These are phyloP conservation scores for Cutaneotrichosporon mucoides DNA, from an alignment of 1,284 basidiomycete species.

Conservation along the genomic window DNA sequence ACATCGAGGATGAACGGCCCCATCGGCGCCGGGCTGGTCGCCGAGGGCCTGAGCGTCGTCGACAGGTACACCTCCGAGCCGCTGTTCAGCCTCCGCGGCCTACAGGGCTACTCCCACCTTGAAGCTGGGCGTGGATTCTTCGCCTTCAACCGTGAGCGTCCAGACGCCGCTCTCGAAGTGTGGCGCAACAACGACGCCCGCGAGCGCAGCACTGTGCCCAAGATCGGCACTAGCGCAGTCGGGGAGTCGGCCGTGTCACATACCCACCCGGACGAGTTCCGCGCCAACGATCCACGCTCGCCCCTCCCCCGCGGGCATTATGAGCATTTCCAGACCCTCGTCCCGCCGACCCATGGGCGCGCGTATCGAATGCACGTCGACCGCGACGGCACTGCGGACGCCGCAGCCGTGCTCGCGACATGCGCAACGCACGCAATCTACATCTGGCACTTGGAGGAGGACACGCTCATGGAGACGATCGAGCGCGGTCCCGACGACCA, in stretches of 20 bases:
- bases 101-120: constrained; percentile 30
- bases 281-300: not conserved
- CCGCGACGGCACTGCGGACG: constrained; percentile 16
- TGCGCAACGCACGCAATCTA: constrained; percentile 30
- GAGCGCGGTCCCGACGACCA: constrained; percentile 13
- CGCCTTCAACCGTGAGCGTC: constrained; percentile 31
- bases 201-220: constrained; percentile 6
- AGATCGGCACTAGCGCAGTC: constrained; percentile 6
- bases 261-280: constrained; percentile 8
- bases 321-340: constrained; percentile 31
- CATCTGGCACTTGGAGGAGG: constrained; percentile 39
- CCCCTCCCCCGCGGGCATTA: constrained; percentile 36
- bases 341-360: constrained; percentile 27
- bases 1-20: constrained; percentile 19
- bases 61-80: constrained; percentile 14
- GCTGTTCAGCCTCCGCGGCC: constrained; percentile 26
- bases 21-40: not conserved
- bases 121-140: constrained; percentile 38
- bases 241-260: constrained; percentile 16
- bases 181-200: constrained; percentile 30
- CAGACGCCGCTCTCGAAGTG: constrained; percentile 22
- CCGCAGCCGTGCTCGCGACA: constrained; percentile 29
- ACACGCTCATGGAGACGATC: constrained; percentile 24
- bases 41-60: constrained; percentile 7
- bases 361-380: constrained; percentile 40